Base-by-base conservation (phyloP, 768 basidiomycete species). In the Lanmaoa pseudosensibilis region DNA sequence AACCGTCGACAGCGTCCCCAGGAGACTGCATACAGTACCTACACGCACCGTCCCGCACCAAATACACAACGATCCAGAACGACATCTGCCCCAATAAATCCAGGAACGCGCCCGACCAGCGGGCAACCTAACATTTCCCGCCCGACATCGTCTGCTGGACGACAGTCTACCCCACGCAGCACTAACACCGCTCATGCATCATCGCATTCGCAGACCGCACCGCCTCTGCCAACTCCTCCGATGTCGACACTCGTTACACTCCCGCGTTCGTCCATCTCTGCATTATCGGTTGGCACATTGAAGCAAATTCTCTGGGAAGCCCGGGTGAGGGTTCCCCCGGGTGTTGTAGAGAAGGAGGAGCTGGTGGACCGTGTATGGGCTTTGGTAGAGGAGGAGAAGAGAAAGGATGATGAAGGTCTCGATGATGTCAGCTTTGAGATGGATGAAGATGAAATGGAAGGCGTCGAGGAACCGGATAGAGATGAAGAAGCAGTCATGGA, bases 321-420 rank as follows among this genome's bases (percentile, higher is more conserved):
- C 61, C 92, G 89, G 54, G 90, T 90, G 30, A 77, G 86, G 65
- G 68, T 80, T 52, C 71, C 70, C 19, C 63, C 63, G 1, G 63
- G 63, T 38, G 75, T 94, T 2, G 74, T 96, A n/a, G 94, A 97
- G 76, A 97, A 97, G 76, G 75, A 78, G 23, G 92, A 94, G 48
- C 71, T 94, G n/a, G 90, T 94, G 15, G 77, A 71, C 41, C 89
- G 88, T 65, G 91, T 92, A 25, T 62, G 74, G 53, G 74, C 44
- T 23, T 16, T 93, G 13, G 73, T 92, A 18, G 85, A 86, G 50
- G 85, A 84, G 57, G 89, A 91, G 68, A 58, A 82, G 80, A 60
- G 66, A 80, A 55, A 75, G 40, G 75, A 74, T n/a, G 77, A 80
- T 40, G 79, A 82, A 57, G 60, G 80, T 76, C 50, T 57, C 15